These are phyloP conservation scores for Cutaneotrichosporon arboriforme DNA, from an alignment of 1,284 basidiomycete genomes.

Conservation along the genomic window DNA sequence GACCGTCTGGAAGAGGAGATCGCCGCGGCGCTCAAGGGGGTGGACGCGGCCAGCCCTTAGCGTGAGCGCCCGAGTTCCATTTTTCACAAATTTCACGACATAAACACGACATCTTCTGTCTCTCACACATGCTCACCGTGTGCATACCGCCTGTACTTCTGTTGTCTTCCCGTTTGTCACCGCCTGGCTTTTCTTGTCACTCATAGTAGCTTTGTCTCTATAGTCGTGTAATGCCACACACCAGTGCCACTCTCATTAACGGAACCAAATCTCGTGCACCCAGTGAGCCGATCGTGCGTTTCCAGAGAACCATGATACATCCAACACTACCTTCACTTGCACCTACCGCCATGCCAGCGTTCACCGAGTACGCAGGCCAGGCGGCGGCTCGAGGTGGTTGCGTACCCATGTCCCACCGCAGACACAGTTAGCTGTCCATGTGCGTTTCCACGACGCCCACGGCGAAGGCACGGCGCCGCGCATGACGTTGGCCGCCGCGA, in stretches of 20 bases:
- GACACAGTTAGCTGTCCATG: conserved; percentile 21
- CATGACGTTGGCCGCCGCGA: conserved; percentile 9
- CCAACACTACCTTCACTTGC: no score
- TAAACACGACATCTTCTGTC: no score
- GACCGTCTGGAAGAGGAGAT: conserved; percentile 1
- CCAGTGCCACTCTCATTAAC: background rate
- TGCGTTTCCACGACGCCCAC: conserved; percentile 20
- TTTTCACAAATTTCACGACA: no score
- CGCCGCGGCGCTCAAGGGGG: background rate
- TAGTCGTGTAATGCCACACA: background rate
- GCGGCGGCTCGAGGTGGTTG: conserved; percentile 12
- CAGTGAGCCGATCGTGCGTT: background rate
- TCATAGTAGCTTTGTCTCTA: background rate
- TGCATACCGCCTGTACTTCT: no score
- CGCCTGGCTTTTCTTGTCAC: background rate
- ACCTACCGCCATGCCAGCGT: no score
- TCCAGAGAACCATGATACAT: background rate
- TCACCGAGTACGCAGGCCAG: background rate
- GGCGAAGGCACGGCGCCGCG: conserved; percentile 4
- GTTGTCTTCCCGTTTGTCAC: no score
- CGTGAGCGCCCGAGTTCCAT: background rate
- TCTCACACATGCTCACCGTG: no score
- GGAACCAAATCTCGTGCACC: no score
- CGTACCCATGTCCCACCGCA: conserved; percentile 38
- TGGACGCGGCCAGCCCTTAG: no score